phyloP scores from a whole-genome alignment of 179 eudicot species.

The Silene vulgaris region DNA sequence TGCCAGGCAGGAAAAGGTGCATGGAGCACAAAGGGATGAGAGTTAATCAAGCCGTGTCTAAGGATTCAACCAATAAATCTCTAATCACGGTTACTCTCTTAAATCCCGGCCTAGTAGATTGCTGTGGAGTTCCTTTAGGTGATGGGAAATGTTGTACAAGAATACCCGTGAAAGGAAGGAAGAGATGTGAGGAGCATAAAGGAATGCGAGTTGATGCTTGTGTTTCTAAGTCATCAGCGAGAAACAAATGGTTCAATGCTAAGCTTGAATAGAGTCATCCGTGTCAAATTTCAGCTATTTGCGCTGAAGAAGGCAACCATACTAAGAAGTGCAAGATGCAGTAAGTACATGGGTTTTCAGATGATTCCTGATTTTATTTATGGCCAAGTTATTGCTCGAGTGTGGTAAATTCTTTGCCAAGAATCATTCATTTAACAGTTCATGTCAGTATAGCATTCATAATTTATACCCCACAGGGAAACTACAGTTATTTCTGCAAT shows the following conservation, averaged over 20 bases:
- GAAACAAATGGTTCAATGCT: slow-evolving; percentile 7
- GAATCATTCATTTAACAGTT: not conserved
- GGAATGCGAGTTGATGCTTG: slow-evolving; percentile 40
- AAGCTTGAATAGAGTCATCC: not conserved
- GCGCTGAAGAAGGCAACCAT: not conserved
- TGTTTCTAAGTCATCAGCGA: slow-evolving; percentile 17
- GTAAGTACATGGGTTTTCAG: not conserved
- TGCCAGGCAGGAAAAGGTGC: slow-evolving; percentile 63
- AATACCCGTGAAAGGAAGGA: slow-evolving; percentile 44
- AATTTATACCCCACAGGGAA: not conserved
- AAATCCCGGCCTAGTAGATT: slow-evolving; percentile 7
- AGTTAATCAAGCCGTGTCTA: slow-evolving; percentile 21
- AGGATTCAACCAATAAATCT: slow-evolving; percentile 8
- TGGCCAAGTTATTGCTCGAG: slow-evolving; percentile 2
- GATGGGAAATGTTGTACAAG: slow-evolving; percentile 37
- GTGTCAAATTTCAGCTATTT: not conserved
- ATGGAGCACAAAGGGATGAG: slow-evolving; percentile 67
- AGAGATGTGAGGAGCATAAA: slow-evolving; percentile 62
- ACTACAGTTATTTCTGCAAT: not conserved
- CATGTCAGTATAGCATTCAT: not conserved
- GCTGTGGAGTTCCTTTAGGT: slow-evolving; percentile 44
- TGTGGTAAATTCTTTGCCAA: not conserved
- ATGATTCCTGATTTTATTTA: no score
- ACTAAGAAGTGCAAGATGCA: not conserved
- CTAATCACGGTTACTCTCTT: slow-evolving; percentile 8